Percentiles rank a stretch among this genome's conserved stretches.
These are phyloP conservation scores for Fusarium sororula DNA, from an alignment of 2,329 filamentous ascomycete species.

Conservation along the genomic window DNA sequence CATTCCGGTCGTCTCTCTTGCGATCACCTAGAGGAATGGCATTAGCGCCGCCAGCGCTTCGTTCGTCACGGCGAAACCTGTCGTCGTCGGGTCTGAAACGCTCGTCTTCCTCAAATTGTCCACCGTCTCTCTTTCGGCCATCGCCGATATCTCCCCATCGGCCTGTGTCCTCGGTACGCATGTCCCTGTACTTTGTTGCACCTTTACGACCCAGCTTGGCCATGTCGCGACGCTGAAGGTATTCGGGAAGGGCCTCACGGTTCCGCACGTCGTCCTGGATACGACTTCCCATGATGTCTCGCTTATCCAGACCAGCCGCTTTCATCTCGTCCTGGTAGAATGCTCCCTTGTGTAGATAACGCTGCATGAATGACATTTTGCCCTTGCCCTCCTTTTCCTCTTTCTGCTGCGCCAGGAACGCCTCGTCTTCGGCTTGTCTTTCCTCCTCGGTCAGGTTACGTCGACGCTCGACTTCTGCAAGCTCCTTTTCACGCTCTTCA, in stretches of 20 bases:
- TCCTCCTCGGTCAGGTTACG: conserved; percentile 88
- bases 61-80: conserved; percentile 53
- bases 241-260: conserved; percentile 85
- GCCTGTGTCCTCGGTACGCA: conserved; percentile 90
- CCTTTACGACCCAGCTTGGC: conserved; percentile 94
- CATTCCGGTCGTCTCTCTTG: conserved; percentile 45
- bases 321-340: conserved; percentile 89
- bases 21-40: conserved; percentile 69
- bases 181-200: conserved; percentile 86
- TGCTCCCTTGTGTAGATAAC: conserved; percentile 96
- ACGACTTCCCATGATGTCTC: conserved; percentile 85
- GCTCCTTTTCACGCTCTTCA: conserved; percentile 83
- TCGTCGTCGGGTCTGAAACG: conserved; percentile 73
- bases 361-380: conserved; percentile 90
- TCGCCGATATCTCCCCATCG: conserved; percentile 77
- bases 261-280: conserved; percentile 87
- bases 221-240: conserved; percentile 92
- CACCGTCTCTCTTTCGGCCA: conserved; percentile 50
- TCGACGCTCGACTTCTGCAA: conserved; percentile 88
- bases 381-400: conserved; percentile 81
- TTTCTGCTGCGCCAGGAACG: conserved; percentile 78
- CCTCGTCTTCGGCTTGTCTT: conserved; percentile 84
- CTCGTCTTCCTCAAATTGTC: conserved; percentile 63
- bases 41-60: conserved; percentile 71
- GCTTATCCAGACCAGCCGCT: conserved; percentile 76